Percentiles rank a stretch among this genome's conserved stretches.
phyloP scores from a whole-genome alignment of 306 rosid genomes.

The Boehmeria nivea region DNA sequence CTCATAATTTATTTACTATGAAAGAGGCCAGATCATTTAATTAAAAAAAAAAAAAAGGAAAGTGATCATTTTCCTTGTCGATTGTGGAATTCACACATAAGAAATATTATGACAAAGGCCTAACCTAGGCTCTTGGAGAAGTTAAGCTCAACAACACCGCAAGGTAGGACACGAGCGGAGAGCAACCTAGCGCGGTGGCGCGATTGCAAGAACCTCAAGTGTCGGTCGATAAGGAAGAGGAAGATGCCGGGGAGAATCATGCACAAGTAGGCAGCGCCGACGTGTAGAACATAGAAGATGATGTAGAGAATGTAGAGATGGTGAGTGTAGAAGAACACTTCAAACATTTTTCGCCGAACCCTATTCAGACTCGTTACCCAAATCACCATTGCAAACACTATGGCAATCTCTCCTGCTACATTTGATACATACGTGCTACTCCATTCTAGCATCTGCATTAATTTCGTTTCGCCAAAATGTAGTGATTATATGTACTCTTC shows the following conservation, averaged over 20 bases:
- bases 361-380: slow-evolving; percentile 48
- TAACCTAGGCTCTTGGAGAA: slow-evolving; percentile 49
- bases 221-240: slow-evolving; percentile 60
- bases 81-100: no score
- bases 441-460: slow-evolving; percentile 41
- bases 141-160: slow-evolving; percentile 45
- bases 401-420: slow-evolving; percentile 54
- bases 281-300: slow-evolving; percentile 57
- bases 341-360: slow-evolving; percentile 52
- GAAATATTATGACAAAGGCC: no score
- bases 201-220: slow-evolving; percentile 58
- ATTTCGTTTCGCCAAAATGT: no score
- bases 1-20: no score
- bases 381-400: slow-evolving; percentile 37
- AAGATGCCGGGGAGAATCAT: slow-evolving; percentile 59
- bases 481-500: no score
- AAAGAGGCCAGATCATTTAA: no score
- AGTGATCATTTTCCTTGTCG: no score
- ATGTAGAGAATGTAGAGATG: slow-evolving; percentile 53
- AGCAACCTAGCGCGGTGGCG: slow-evolving; percentile 29
- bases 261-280: slow-evolving; percentile 40
- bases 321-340: slow-evolving; percentile 70
- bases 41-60: background rate
- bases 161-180: slow-evolving; percentile 56
- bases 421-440: slow-evolving; percentile 44